Base-by-base conservation (phyloP, 805 yeast species). In the Zygoascus ofunaensis region DNA sequence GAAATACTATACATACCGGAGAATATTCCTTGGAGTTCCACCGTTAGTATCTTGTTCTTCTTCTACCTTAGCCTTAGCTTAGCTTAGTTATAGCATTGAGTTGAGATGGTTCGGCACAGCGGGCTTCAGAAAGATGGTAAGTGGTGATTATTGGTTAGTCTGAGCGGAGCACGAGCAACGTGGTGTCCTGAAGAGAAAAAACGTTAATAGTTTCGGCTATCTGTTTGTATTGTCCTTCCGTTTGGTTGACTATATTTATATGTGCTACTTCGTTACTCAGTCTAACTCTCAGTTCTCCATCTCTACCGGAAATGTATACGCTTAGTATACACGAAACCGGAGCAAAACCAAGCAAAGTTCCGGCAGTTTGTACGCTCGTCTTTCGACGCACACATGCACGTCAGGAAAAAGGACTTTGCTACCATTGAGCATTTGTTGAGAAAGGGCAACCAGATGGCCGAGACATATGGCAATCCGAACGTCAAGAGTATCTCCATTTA, bases 371-470 rank as follows among this genome's bases (percentile, higher is more conserved):
- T 77, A 2, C 72, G 80, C 42, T 52, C 53, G n/a, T 90, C 86
- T 57, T 90, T 89, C 60, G 65, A 57, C 14, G 77, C 77, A 53
- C 69, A 79, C 58, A 65, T 69, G 41, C 42, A 44, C 15, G 63
- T 89, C 8, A 77, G 82, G 32, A 80, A 82, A 60, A 81, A 84
- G 53, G 94, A 86, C 52, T 89, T 89, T 60, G 71, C 81, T 37
- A 82, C 95, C 1, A 78, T 89, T 37, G 97, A 89, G 59, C 87
- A 89, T 62, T 68, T 90, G 33, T 62, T 89, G 34, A 69, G 97
- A 47, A 71, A 74, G 2, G 97, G 97, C 3, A 70, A 74, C 49
- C 77, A 80, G 56, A 70, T 82, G 55, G 69, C 73, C 41, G 94
- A 87, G 49, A 75, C 80, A 76, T 83, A 79, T 53, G 75, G 81